Percentiles rank a stretch among this genome's conserved stretches.
Evolutionary conservation across 2,329 filamentous ascomycete genomes (phyloP).

Genomic region (Metarhizium humberi): DNA sequence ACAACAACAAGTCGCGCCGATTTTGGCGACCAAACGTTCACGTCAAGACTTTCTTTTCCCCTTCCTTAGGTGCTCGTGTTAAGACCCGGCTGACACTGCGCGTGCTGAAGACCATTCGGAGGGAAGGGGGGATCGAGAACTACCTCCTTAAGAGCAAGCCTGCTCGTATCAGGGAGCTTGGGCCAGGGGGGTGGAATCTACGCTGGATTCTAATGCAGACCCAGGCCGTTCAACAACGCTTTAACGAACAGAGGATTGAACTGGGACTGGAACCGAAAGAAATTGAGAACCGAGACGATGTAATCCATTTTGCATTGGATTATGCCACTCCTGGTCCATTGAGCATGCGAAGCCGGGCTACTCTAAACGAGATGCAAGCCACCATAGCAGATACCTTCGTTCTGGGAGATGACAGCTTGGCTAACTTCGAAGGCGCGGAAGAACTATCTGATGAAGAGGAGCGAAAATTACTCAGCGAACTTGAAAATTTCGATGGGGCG

Average conservation of each 20-base stretch:
- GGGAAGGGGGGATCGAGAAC: slow-evolving; percentile 80
- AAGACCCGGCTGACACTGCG: slow-evolving; percentile 60
- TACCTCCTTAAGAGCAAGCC: slow-evolving; percentile 80
- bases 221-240: slow-evolving; percentile 51
- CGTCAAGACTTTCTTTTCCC: slow-evolving; percentile 57
- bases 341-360: slow-evolving; percentile 23
- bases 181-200: slow-evolving; percentile 81
- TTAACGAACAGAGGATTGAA: slow-evolving; percentile 52
- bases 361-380: slow-evolving; percentile 28
- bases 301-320: slow-evolving; percentile 32
- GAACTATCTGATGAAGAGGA: slow-evolving; percentile 31
- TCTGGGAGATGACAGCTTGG: slow-evolving; percentile 31
- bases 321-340: slow-evolving; percentile 31
- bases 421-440: slow-evolving; percentile 28
- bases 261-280: slow-evolving; percentile 48
- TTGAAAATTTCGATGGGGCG: slow-evolving; percentile 20
- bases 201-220: slow-evolving; percentile 87
- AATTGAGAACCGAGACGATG: slow-evolving; percentile 25
- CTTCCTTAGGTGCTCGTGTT: slow-evolving; percentile 51
- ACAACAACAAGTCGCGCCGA: slow-evolving; percentile 62
- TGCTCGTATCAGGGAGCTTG: slow-evolving; percentile 72
- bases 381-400: slow-evolving; percentile 38
- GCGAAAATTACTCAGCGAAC: slow-evolving; percentile 18
- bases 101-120: slow-evolving; percentile 67
- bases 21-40: slow-evolving; percentile 69